Conservation (phyloP, 768 basidiomycete genomes). For the Zangia roseola region DNA sequence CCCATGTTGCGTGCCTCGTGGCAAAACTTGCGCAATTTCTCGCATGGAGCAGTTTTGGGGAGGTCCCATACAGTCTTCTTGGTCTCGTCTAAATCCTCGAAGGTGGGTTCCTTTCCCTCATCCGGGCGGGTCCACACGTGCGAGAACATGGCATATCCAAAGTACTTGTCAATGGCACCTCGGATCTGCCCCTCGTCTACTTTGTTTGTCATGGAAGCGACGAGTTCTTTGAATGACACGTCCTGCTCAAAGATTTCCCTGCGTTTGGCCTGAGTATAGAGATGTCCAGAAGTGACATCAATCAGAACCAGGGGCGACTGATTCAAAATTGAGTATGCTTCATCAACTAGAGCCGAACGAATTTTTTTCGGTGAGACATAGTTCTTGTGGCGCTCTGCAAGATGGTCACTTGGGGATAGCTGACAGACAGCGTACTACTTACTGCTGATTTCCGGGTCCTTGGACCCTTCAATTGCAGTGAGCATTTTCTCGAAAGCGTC, state of each 20-base stretch:
- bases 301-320: not conserved
- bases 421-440: too few relatives aligned
- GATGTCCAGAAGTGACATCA: not conserved
- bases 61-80: conserved; percentile 7
- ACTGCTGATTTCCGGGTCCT: not conserved
- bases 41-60: not conserved
- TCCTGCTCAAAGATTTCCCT: conserved; percentile 1
- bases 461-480: conserved; percentile 1
- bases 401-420: not conserved
- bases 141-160: conserved; percentile 12
- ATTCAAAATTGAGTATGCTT: not conserved
- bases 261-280: not conserved
- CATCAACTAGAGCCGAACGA: not conserved
- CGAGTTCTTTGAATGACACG: not conserved
- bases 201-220: conserved; percentile 8
- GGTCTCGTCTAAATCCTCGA: conserved; percentile 4
- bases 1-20: conserved; percentile 1
- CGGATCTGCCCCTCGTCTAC: conserved; percentile 4
- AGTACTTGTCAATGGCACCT: conserved; percentile 1
- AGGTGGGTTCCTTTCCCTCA: conserved; percentile 5
- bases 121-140: conserved; percentile 9
- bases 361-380: not conserved
- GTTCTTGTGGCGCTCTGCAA: not conserved
- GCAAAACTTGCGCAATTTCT: conserved; percentile 12
- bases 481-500: conserved; percentile 1